These are phyloP conservation scores for Rutstroemia sp. DNA, from an alignment of 2,329 filamentous ascomycete genomes.

Conservation along the genomic window DNA sequence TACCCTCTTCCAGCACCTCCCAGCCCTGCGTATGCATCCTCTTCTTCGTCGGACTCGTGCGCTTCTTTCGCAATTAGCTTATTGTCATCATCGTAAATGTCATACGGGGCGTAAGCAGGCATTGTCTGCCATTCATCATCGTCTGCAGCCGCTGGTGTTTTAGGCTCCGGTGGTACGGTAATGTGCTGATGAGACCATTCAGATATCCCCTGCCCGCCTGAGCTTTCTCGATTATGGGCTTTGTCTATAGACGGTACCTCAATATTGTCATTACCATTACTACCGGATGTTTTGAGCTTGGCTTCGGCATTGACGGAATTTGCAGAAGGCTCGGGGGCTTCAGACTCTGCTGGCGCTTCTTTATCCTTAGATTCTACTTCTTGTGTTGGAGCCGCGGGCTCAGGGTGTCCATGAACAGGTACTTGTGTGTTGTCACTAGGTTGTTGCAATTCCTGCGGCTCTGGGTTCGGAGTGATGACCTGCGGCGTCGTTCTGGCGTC, in stretches of 20 bases:
- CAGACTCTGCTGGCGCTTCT: constrained; percentile 3
- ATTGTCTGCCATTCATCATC: constrained; percentile 86
- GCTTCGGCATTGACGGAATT: background rate
- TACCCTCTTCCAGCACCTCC: constrained; percentile 93
- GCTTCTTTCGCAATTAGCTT: constrained; percentile 78
- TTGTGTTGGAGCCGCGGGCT: constrained; percentile 2
- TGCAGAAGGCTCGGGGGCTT: constrained; percentile 1
- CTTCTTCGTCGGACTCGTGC: constrained; percentile 58
- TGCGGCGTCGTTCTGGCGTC: constrained; percentile 31
- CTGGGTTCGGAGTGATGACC: constrained; percentile 15
- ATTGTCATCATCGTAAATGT: constrained; percentile 93
- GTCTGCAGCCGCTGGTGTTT: constrained; percentile 42
- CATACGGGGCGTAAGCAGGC: constrained; percentile 86
- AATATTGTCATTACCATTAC: background rate
- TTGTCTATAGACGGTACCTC: background rate
- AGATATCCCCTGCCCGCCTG: constrained; percentile 38
- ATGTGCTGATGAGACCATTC: constrained; percentile 90
- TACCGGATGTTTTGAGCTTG: background rate
- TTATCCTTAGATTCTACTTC: constrained; percentile 8
- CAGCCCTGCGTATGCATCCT: constrained; percentile 64
- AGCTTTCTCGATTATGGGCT: background rate
- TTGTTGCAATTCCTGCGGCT: constrained; percentile 12
- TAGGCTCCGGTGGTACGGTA: constrained; percentile 43
- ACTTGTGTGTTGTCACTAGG: background rate
- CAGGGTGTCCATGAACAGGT: background rate